phyloP scores from a whole-genome alignment of 2,329 filamentous ascomycete species.

The Calonectria ilicicola region DNA sequence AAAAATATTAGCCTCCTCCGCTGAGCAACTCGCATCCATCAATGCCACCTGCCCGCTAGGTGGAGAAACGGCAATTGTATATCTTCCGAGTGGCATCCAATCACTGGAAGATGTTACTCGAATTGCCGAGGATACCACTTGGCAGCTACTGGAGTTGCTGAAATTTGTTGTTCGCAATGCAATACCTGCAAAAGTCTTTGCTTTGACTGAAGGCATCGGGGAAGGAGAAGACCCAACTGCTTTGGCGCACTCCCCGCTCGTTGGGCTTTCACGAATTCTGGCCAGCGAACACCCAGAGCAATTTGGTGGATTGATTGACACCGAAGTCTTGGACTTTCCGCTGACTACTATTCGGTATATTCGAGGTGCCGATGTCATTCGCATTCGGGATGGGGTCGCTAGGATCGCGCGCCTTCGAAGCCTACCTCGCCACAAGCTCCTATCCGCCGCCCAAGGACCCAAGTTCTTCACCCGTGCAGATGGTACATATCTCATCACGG shows the following conservation, averaged over 20 bases:
- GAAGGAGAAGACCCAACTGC: not conserved
- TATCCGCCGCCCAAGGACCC: not conserved
- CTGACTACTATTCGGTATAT: not conserved
- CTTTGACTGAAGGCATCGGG: not conserved
- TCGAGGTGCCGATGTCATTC: not conserved
- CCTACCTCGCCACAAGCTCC: not conserved
- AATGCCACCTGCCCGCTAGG: not conserved
- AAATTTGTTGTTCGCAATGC: not conserved
- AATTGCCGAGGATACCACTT: not conserved
- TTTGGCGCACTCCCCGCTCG: not conserved
- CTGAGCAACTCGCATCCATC: not conserved
- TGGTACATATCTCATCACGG: slow-evolving; percentile 76
- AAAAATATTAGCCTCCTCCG: not conserved
- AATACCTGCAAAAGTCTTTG: not conserved
- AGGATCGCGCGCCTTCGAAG: not conserved
- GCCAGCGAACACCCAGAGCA: not conserved
- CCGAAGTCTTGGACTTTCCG: not conserved
- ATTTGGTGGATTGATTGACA: not conserved
- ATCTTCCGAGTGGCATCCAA: not conserved
- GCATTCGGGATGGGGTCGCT: not conserved
- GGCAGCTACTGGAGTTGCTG: not conserved
- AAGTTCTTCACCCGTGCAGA: not conserved
- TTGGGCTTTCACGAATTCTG: not conserved
- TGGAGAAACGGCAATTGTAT: not conserved
- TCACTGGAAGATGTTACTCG: not conserved